Base-by-base conservation (phyloP, 257 asterid genomes). In the Mitragyna speciosa region DNA sequence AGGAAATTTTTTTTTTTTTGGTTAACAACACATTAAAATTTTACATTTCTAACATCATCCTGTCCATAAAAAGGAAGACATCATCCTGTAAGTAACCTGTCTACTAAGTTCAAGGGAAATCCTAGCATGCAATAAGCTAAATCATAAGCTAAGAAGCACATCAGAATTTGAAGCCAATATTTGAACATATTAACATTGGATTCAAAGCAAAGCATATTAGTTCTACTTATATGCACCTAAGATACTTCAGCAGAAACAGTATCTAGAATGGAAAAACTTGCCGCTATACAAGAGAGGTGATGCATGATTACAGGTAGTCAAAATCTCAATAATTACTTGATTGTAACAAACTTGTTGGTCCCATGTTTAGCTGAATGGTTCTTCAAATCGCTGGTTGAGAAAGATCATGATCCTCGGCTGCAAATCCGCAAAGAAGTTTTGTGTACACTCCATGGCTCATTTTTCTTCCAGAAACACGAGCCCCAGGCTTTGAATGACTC, bases 321-420 rank as follows among this genome's bases (percentile, higher is more conserved):
- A 70, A 17, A 24, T 58, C 5, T 76, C 69, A 39, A 49, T 54
- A 30, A 72, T 79, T 45, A 86, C 79, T 80, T 84, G 78, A 82
- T 82, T 72, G 79, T 84, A 51, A 76, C 65, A 54, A 74, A 87
- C 85, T 85, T 85, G 82, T 80, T 84, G 45, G 87, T 82, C 16
- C 87, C 88, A 54, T 68, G 85, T 79, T 76, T 82, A 52, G 83
- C 84, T 88, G 87, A 87, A 65, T 87, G 85, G 75, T 87, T 31
- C 85, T 83, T 85, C 80, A 85, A 76, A 67, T 84, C 90, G 28
- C 69, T 41, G 87, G 85, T 0, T 49, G 79, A 49, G 85, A 87
- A 76, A 87, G 88, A 81, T 85, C 90, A 64, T n/a, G 67, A 33
- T 85, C 88, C 76, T 78, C 87, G 8, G 79, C 36, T 64, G 84